Evolutionary conservation across 2,329 filamentous ascomycete genomes (phyloP), one percentile per base, ranked within the genome.

Genomic region (Aspergillus calidoustus): DNA sequence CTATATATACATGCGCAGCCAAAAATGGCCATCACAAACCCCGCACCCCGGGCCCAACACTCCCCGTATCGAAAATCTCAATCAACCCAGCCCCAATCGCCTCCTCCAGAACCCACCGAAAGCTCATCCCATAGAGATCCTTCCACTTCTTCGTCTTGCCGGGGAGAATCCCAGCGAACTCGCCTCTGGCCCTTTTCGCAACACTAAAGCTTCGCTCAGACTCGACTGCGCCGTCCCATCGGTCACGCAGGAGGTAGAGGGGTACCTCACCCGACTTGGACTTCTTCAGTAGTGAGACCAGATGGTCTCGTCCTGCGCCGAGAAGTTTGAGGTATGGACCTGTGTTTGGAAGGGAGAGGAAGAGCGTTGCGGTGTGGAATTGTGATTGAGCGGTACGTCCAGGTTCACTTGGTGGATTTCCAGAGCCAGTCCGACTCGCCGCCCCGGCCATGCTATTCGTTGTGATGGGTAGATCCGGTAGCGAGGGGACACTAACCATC

Each of bases 111-210:
- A 84, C 79, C 85, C 86, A 89, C 31, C 84, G 82, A 66, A 89
- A 89, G 28, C 77, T 76, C 74, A 88, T 74, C 0, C 87, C 87
- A 64, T 83, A 83, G 49, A 88, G 83, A 13, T 81, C 76, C 68
- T 82, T 87, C 87, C 87, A 89, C 70, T 87, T 88, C 74, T 84
- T 87, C 17, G 87, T 89, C 67, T 82, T 81, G 0, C 85, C 86
- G 0, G 86, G 85, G 47, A 88, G 66, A 6, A 79, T 78, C 0
- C 85, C 86, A 2, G 75, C 76, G 69, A 83, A 86, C 64, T 88
- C 86, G 0, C 86, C 84, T 54, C 86, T 76, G 11, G 80, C 78
- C 54, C 81, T 79, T 71, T 87, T 87, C 31, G 82, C 82, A 48
- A 77, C 71, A 28, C 80, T 80, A 31, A 80, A 77, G 22, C 75